Evolutionary conservation across 2,329 filamentous ascomycete species (phyloP), one percentile per base, ranked within the genome.

Genomic region (Phaeosphaeriaceae sp.): DNA sequence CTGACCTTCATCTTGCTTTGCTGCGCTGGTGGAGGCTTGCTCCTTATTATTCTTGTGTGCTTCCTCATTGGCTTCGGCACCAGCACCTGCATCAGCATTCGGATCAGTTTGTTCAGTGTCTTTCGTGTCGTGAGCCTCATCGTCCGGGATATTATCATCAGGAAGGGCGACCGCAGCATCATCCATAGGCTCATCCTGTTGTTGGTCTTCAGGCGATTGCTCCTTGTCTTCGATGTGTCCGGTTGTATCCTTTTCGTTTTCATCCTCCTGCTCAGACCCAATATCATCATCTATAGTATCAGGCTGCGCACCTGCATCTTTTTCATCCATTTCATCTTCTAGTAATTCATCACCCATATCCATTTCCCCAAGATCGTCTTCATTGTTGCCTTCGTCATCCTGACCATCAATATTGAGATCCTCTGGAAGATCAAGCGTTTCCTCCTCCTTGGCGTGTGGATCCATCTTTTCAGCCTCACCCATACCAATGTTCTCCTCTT

Each of bases 361-460:
- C 60, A 71, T 69, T 28, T 73, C 66, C 2, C 63, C 66, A 34
- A 65, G 45, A 32, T 64, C 60, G 32, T 77, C 74, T 56, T 84
- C 81, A 2, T 81, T 80, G 44, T 89, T 73, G 46, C 85, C 79
- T 4, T 83, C 82, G 15, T 81, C 79, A 7, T 76, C 82, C 21
- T 89, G 78, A 7, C 84, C 87, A 56, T 93, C 88, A 46, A 94
- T 82, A 48, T 95, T 87, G 80, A 97, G 88, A 57, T 96, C 90
- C 34, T 96, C 92, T 0, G 92, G 92, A 17, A 96, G 79, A 37
- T 92, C 91, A 51, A 96, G 79, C 2, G 87, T 86, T 52, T 96
- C 87, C 61, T 91, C 87, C 68, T 96, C 88, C 60, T 93, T 84
- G 2, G 90, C 84, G 63, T 93, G 87, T 42, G 91, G 87, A 70